phyloP scores from a whole-genome alignment of 495 filamentous ascomycete species.

The Cryomyces minteri region DNA sequence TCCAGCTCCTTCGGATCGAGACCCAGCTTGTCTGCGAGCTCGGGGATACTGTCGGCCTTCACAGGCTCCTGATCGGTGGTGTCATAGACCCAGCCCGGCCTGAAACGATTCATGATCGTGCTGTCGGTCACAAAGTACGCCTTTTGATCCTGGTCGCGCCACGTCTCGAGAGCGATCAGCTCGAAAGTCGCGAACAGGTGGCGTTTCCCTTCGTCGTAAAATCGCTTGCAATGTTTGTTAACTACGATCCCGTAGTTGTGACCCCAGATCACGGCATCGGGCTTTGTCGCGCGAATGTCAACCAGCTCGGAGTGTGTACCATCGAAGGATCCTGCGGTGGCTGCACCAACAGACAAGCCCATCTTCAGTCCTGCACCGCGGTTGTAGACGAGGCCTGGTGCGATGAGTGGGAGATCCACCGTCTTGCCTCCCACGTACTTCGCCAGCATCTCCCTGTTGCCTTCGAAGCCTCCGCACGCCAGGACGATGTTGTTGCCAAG shows the following conservation, averaged over 20 bases:
- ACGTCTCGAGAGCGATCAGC: conserved; percentile 14
- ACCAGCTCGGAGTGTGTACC: conserved; percentile 13
- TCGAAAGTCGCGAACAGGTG: conserved; percentile 15
- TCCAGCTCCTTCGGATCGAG: conserved; percentile 10
- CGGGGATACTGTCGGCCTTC: conserved; percentile 9
- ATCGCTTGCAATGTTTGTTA: conserved; percentile 11
- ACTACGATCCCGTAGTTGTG: conserved; percentile 14
- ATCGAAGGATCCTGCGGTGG: conserved; percentile 10
- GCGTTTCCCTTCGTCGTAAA: conserved; percentile 14
- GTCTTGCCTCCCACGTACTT: conserved; percentile 9
- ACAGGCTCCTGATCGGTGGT: conserved; percentile 14
- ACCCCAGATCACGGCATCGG: conserved; percentile 12
- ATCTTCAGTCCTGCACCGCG: conserved; percentile 8
- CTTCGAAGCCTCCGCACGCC: background rate
- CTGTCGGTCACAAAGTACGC: conserved; percentile 14
- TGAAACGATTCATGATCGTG: conserved; percentile 12
- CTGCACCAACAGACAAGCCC: conserved; percentile 10
- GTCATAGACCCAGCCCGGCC: conserved; percentile 15
- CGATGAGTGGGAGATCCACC: conserved; percentile 10
- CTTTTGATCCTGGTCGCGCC: conserved; percentile 11
- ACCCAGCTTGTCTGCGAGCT: conserved; percentile 11
- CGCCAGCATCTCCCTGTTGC: conserved; percentile 13
- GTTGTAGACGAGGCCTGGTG: conserved; percentile 11
- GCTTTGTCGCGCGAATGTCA: conserved; percentile 10
- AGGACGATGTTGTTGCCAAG: background rate